These are phyloP conservation scores for Periconia digitata DNA, from an alignment of 2,329 filamentous ascomycete genomes.

Conservation along the genomic window DNA sequence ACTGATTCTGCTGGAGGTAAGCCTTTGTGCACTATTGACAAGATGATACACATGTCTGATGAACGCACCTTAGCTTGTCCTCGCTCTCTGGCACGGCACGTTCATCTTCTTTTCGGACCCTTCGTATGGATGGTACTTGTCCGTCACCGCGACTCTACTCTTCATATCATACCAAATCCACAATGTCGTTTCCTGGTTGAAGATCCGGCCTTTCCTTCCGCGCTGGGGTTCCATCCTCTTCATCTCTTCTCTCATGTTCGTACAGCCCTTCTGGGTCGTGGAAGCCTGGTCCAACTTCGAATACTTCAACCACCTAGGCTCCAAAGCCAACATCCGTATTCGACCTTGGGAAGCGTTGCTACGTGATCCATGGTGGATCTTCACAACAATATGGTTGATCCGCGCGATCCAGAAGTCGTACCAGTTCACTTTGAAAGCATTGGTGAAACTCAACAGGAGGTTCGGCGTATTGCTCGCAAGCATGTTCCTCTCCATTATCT, in stretches of 20 bases:
- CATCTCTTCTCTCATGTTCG: slow-evolving; percentile 32
- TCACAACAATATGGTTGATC: slow-evolving; percentile 37
- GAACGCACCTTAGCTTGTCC: slow-evolving; percentile 25
- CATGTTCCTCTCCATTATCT: slow-evolving; percentile 36
- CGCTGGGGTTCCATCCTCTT: slow-evolving; percentile 37
- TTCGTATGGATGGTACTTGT: slow-evolving; percentile 38
- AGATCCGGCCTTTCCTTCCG: slow-evolving; percentile 38
- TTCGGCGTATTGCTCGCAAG: slow-evolving; percentile 39
- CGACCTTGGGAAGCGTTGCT: slow-evolving; percentile 36
- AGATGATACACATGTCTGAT: too few species aligned
- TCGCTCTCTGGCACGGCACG: slow-evolving; percentile 41
- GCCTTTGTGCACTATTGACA: background rate
- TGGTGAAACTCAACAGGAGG: slow-evolving; percentile 30
- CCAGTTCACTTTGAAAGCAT: slow-evolving; percentile 25
- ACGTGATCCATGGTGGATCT: slow-evolving; percentile 42
- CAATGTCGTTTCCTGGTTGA: slow-evolving; percentile 39
- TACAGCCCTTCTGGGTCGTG: slow-evolving; percentile 39
- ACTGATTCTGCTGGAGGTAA: slow-evolving; percentile 37
- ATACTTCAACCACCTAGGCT: slow-evolving; percentile 39
- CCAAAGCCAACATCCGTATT: slow-evolving; percentile 28
- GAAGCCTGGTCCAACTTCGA: slow-evolving; percentile 40
- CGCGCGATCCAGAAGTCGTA: slow-evolving; percentile 38
- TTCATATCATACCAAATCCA: slow-evolving; percentile 41
- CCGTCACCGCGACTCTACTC: slow-evolving; percentile 35
- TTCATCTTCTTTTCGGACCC: slow-evolving; percentile 39